phyloP scores from a whole-genome alignment of 768 basidiomycete species.

The Amyloporia xantha region DNA sequence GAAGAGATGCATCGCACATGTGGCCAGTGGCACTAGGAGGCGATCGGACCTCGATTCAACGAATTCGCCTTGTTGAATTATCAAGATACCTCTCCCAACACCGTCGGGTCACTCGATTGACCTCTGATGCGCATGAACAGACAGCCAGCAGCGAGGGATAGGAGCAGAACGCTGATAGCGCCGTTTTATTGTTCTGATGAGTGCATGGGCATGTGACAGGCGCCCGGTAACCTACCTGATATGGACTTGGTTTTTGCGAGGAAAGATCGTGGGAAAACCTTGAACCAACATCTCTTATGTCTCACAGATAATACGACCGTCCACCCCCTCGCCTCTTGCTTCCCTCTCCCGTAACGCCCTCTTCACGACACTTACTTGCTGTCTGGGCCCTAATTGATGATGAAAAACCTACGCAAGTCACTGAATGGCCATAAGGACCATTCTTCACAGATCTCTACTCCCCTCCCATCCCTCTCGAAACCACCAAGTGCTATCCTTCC shows the following conservation, averaged over 20 bases:
- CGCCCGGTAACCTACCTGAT: too few species aligned
- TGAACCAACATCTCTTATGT: constrained; percentile 6
- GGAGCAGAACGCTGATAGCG: too few species aligned
- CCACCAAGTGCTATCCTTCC: constrained; percentile 67
- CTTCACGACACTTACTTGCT: constrained; percentile 18
- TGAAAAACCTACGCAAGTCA: constrained; percentile 83
- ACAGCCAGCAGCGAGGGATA: too few species aligned
- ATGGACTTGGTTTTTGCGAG: neutral
- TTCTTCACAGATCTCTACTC: constrained; percentile 63
- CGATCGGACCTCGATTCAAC: too few species aligned
- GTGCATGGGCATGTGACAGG: too few species aligned
- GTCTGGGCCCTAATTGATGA: constrained; percentile 29
- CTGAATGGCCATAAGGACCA: constrained; percentile 61
- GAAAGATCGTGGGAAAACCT: constrained; percentile 7
- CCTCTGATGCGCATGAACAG: too few species aligned
- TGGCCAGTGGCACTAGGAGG: too few species aligned
- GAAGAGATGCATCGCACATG: too few species aligned
- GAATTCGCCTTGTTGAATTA: too few species aligned
- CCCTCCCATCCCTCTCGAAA: constrained; percentile 62
- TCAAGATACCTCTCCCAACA: too few species aligned
- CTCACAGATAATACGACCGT: constrained; percentile 15
- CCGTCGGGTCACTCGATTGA: too few species aligned
- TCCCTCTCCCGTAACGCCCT: constrained; percentile 20
- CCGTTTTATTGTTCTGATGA: too few species aligned
- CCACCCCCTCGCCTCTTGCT: constrained; percentile 12